Base-by-base conservation (phyloP, 495 filamentous ascomycete genomes). In the Podospora pseudocomata region DNA sequence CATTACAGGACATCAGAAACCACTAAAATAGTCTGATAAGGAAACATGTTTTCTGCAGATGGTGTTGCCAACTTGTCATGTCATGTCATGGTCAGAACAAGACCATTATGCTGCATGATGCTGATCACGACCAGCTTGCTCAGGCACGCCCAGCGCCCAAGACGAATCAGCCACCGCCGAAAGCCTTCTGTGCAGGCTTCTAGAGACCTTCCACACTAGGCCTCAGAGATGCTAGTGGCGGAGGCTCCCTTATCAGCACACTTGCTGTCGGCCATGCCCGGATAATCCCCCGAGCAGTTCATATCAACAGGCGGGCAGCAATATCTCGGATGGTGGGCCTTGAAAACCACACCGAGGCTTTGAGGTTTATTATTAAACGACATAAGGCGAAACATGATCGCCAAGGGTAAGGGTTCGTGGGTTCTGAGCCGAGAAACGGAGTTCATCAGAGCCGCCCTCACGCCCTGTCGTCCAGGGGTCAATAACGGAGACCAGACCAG, bases 131-230 rank as follows among this genome's bases (percentile, higher is more conserved):
- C 62, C 62, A 27, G 56, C 20, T 30, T 32, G 0, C 30, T 32
- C 30, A 32, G 30, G 30, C 30, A 32, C 30, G 30, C 19, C 20
- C 18, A 67, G 13, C 6, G 30, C 11, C 32, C 49, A 11, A 65
- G 59, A 30, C 63, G 65, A 68, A 70, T 70, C 54, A 69, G 59
- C 5, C 49, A 34, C 13, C 30, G 26, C 54, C 65, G 20, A 53
- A 23, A n/a, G 53, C 20, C 49, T 74, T 74, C 73, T 65, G 69
- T 64, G 55, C 65, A 72, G 67, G 68, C 73, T 75, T 75, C 73
- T 32, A 69, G 27, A 57, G 55, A 58, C 19, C 71, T 75, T 75
- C 71, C 34, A 71, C 63, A 55, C 64, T 49, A 30, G 65, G 23
- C 32, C 49, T 58, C 59, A 30, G 55, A 28, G 49, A 23, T 65